A percentile compares a stretch with the other conserved stretches of the same genome.
Evolutionary conservation across 306 rosid species (phyloP).

Genomic region (Oemleria cerasiformis): DNA sequence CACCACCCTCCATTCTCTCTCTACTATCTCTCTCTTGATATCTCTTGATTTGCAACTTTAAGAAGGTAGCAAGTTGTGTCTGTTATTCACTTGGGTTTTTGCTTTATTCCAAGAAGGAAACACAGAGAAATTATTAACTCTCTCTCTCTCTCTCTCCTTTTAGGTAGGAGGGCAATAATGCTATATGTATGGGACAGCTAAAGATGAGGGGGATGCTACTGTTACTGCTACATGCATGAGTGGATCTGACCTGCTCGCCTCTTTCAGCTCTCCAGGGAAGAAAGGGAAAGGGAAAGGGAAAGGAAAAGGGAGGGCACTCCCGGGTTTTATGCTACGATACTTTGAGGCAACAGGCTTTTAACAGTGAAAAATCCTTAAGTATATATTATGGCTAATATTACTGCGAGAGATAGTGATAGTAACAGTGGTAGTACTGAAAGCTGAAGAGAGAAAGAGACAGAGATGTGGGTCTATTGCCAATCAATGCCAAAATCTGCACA

Average conservation of each 20-base stretch:
- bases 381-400: not conserved
- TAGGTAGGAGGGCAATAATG: not conserved
- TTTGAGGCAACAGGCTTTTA: slow-evolving; percentile 47
- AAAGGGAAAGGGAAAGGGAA: not conserved
- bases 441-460: too few relatives aligned
- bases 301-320: slow-evolving; percentile 41
- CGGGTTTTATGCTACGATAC: slow-evolving; percentile 77
- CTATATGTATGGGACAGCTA: not conserved
- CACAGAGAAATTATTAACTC: not conserved
- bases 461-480: too few relatives aligned
- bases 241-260: not conserved
- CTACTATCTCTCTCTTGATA: slow-evolving; percentile 24
- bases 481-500: slow-evolving; percentile 36
- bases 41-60: slow-evolving; percentile 7
- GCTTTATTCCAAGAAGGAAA: not conserved
- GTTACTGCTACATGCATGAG: not conserved
- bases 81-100: not conserved
- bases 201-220: not conserved
- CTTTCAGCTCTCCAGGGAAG: not conserved
- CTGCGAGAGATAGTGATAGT: slow-evolving; percentile 21
- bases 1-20: slow-evolving; percentile 50
- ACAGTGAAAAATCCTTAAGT: slow-evolving; percentile 57
- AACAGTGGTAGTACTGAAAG: not conserved
- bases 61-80: not conserved
- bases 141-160: slow-evolving; percentile 16